Evolutionary conservation across 2,329 filamentous ascomycete genomes (phyloP), one percentile per base, ranked within the genome.

Genomic region (Cordyceps farinosa): DNA sequence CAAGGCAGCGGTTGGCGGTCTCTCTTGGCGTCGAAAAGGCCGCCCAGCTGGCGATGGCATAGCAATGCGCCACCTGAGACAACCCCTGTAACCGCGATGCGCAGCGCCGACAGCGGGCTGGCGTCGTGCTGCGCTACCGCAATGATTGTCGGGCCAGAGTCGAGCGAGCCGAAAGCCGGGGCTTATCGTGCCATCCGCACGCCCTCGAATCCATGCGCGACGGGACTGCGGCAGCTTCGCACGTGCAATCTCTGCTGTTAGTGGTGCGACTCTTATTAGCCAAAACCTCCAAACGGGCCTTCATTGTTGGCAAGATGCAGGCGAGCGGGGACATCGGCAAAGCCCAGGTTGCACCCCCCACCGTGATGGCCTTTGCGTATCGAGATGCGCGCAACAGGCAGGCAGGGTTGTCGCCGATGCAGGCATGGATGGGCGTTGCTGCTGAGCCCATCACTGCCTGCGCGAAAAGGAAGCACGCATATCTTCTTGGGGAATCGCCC

Each of bases 381-480:
- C 50, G 59, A 61, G 59, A 61, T 61, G 50, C 50, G 58, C 48
- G 38, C 30, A 38, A 27, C 36, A 45, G 29, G 30, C 32, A 47
- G 40, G 50, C 47, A 61, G 59, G 59, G 59, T 38, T 61, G 58
- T 61, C 11, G 47, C 29, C 58, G 48, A 61, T 61, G 50, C 50
- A 54, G 30, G 32, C 51, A 54, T 50, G 48, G 50, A 17, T 29
- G 11, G 27, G 38, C 29, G 29, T 32, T 13, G 34, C 7, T 48
- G 22, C 8, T 51, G 44, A 11, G n/a, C 45, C 38, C 29, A 10
- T 48, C n/a, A 17, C 34, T 22, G 17, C 5, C 38, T 10, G 17
- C 29, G 17, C n/a, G 40, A 13, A n/a, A 58, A 38, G 11, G 13
- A 17, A 8, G 55, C 10, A 42, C 22, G 13, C 15, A 27, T 27